Base-by-base conservation (phyloP, 208 protist genomes). In the Zelonia costaricensis region DNA sequence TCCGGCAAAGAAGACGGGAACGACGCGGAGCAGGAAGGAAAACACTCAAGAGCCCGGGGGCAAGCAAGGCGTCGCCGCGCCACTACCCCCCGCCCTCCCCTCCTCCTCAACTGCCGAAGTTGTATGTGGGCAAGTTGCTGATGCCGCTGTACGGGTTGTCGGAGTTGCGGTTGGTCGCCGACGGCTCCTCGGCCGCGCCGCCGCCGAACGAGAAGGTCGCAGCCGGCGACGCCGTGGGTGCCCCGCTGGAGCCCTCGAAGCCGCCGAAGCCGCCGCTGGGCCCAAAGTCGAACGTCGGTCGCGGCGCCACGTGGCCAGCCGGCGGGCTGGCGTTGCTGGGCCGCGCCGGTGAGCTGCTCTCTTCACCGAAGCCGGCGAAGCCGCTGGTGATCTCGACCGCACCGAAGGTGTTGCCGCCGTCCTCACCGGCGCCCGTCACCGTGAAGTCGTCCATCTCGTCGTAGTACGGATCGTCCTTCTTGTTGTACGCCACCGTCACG, bases 401-500 rank as follows among this genome's bases (percentile, higher is more conserved):
- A 1, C 62, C 61, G 35, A 47, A 71, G 18, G 51, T 16, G 23
- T 25, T 30, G 42, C 44, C 46, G n/a, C 31, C 48, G 23, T 62
- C 60, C 25, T 70, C 51, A 27, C 16, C 35, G 15, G 18, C 30
- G 7, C 62, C 66, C 6, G 67, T 31, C 15, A 82, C 68, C 2
- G 78, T 89, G 63, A 83, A 89, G 67, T 89, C 78, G 47, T 89
- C 78, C 56, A 89, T 89, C 45, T 85, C 78, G 28, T 89, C 82
- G 69, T 89, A 89, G 73, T 81, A 89, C 9, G 82, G 82, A 58
- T 89, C 73, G 31, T 83, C 68, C 12, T 53, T 72, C 36, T 68
- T 74, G 49, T 74, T 67, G 58, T 74, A 65, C 25, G 66, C 42
- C 0, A 20, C 27, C 3, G 33, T 36, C 10, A 64, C 57, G 27